These are phyloP conservation scores for Collariella sp. DNA, from an alignment of 495 filamentous ascomycete species.

Conservation along the genomic window DNA sequence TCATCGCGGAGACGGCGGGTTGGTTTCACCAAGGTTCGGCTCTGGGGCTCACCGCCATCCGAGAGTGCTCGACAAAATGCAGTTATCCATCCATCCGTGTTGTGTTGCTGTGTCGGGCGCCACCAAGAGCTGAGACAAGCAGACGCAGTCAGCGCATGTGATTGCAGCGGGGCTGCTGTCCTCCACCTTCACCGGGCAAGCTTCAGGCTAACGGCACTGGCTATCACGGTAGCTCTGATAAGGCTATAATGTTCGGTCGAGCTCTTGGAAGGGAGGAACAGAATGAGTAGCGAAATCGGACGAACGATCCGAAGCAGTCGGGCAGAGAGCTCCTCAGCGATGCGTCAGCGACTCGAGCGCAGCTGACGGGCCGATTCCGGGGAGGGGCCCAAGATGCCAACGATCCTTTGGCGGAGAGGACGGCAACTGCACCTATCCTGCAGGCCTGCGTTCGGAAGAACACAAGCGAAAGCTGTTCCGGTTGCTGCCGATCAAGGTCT, in stretches of 20 bases:
- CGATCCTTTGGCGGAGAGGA: background rate
- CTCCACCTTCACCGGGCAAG: background rate
- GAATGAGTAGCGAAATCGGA: conserved; percentile 5
- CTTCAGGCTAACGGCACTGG: background rate
- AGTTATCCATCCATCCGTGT: too few relatives aligned
- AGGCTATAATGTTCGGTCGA: background rate
- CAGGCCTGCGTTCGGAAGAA: background rate
- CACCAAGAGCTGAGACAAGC: too few relatives aligned
- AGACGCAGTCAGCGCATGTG: too few relatives aligned
- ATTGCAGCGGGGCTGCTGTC: background rate
- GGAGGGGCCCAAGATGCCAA: background rate
- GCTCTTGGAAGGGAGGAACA: background rate
- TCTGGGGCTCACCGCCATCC: background rate
- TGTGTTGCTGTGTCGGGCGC: background rate
- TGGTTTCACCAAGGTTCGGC: too few relatives aligned
- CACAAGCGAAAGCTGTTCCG: conserved; percentile 6
- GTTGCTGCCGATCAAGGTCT: conserved; percentile 2
- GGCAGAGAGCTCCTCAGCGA: background rate
- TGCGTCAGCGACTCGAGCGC: background rate
- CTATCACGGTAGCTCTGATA: background rate
- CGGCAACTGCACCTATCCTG: background rate
- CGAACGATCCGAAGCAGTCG: background rate
- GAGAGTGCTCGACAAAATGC: too few relatives aligned
- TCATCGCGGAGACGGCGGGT: too few relatives aligned
- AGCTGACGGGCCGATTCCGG: conserved; percentile 5